Conservation (phyloP, 2,329 filamentous ascomycete species). For the Drechmeria coniospora region DNA sequence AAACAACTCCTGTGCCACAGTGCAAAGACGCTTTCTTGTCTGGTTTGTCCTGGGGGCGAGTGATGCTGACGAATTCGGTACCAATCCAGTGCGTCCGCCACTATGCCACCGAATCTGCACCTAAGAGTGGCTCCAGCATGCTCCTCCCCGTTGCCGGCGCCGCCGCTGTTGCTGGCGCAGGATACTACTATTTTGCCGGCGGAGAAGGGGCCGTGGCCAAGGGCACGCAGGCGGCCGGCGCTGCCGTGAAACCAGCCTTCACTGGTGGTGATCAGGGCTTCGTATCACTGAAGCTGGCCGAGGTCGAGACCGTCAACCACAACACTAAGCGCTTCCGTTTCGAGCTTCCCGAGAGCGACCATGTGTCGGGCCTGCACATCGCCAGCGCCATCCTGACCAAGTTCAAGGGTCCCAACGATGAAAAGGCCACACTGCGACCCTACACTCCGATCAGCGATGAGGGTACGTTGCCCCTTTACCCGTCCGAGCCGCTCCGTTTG, state of each 20-base stretch:
- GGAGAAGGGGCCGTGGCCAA: constrained; percentile 42
- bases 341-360: constrained; percentile 67
- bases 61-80: not conserved
- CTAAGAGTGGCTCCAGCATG: constrained; percentile 41
- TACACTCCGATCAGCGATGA: constrained; percentile 90
- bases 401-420: constrained; percentile 66
- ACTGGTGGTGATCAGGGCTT: constrained; percentile 84
- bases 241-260: constrained; percentile 39
- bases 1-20: too few species aligned
- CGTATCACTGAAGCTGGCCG: constrained; percentile 63
- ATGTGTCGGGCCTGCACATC: constrained; percentile 67
- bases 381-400: constrained; percentile 86
- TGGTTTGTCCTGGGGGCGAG: too few species aligned
- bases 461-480: constrained; percentile 27
- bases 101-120: constrained; percentile 51
- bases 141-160: constrained; percentile 46
- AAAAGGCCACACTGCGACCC: constrained; percentile 78
- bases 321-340: constrained; percentile 93
- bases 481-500: not conserved
- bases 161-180: constrained; percentile 40
- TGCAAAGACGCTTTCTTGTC: too few species aligned
- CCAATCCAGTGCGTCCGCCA: constrained; percentile 20
- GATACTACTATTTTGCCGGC: constrained; percentile 40
- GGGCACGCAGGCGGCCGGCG: constrained; percentile 24
- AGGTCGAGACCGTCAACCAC: constrained; percentile 69